Percentiles rank a stretch among this genome's conserved stretches.
These are phyloP conservation scores for Diversispora eburnea DNA, from an alignment of 192 early-diverging fungal species.

Conservation along the genomic window DNA sequence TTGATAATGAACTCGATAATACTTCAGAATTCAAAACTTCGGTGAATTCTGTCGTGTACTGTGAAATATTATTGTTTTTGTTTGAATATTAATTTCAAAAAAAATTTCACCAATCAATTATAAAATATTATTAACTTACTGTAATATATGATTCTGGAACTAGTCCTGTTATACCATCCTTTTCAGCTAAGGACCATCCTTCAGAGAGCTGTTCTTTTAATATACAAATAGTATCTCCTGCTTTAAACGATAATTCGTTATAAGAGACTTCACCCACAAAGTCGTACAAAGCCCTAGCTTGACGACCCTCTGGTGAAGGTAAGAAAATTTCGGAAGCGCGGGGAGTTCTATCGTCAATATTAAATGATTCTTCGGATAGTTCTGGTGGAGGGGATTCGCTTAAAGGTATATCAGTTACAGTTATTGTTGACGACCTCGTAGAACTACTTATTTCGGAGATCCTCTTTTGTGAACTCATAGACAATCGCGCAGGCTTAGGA, in stretches of 20 bases:
- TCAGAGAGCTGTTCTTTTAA: conserved; percentile 40
- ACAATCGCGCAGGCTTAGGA: conserved; percentile 23
- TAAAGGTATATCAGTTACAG: background rate
- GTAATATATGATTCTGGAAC: conserved; percentile 44
- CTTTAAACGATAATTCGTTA: conserved; percentile 38
- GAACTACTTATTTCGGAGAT: background rate
- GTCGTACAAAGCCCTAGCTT: conserved; percentile 41
- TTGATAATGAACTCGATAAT: conserved; percentile 16
- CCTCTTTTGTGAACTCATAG: conserved; percentile 6
- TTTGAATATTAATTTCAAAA: background rate
- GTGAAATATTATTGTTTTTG: background rate
- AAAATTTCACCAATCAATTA: background rate
- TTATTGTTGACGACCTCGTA: background rate
- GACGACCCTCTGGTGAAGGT: conserved; percentile 37
- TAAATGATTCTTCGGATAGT: background rate
- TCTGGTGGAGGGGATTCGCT: conserved; percentile 2
- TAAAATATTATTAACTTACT: conserved; percentile 22
- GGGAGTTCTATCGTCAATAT: background rate
- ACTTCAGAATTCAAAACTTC: conserved; percentile 27
- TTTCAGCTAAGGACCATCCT: conserved; percentile 44
- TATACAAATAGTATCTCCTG: conserved; percentile 40
- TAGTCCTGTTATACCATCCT: conserved; percentile 41
- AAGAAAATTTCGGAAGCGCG: background rate
- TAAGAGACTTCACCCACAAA: conserved; percentile 41
- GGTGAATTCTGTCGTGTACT: conserved; percentile 45